Evolutionary conservation across 78 protist genomes (phyloP).

Genomic region (Paulinella micropora): DNA sequence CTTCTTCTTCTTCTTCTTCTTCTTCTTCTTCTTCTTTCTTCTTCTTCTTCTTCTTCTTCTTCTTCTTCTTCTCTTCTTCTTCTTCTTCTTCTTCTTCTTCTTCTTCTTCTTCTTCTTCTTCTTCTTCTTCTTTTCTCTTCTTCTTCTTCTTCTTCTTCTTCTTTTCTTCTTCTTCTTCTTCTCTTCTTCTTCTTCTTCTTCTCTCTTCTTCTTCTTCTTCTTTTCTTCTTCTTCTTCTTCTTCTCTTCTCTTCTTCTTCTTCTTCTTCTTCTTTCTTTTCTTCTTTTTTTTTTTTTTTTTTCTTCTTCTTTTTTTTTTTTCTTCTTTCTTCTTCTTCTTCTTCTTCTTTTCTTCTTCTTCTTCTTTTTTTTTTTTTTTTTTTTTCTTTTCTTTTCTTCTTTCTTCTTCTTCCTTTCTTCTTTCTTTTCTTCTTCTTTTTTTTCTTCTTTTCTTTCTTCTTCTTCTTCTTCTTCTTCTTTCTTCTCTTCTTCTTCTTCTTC

Average conservation of each 20-base stretch:
- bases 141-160: not conserved
- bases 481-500: not conserved
- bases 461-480: constrained; percentile 4
- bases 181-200: not conserved
- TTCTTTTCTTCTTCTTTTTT: not conserved
- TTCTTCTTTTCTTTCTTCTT: not conserved
- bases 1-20: not conserved
- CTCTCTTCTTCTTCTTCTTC: constrained; percentile 7
- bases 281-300: no score
- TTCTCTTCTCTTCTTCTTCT: no score
- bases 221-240: not conserved
- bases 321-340: no score
- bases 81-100: not conserved
- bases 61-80: no score
- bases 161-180: not conserved
- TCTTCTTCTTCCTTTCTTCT: not conserved
- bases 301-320: no score
- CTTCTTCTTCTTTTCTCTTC: not conserved
- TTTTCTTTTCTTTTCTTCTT: no score
- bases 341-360: no score
- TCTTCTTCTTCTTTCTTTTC: no score
- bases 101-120: not conserved
- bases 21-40: constrained; percentile 5
- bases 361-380: no score
- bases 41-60: no score